Conservation (phyloP, 164 flowering plant genomes). For the Buxus sempervirens region DNA sequence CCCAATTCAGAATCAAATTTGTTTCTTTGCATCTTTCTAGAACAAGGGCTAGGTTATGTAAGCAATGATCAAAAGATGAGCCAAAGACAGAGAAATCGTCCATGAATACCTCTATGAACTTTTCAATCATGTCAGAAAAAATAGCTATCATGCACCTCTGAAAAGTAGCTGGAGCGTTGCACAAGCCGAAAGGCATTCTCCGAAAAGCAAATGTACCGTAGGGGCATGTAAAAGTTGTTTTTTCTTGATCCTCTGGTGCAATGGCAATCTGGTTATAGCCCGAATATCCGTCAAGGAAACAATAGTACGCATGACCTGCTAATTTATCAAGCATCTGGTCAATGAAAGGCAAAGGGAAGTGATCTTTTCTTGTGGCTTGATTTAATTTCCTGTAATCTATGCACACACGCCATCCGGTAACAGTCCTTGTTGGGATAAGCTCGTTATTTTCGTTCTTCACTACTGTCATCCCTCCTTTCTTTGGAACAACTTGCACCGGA, state of each 20-base stretch:
- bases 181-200: not conserved
- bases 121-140: not conserved
- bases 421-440: not conserved
- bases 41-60: not conserved
- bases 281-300: not conserved
- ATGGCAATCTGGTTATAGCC: not conserved
- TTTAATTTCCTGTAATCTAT: constrained; percentile 5
- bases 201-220: not conserved
- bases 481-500: not conserved
- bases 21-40: not conserved
- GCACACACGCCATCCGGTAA: constrained; percentile 8
- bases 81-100: not conserved
- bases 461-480: constrained; percentile 1
- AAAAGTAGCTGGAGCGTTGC: not conserved
- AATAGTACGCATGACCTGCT: not conserved
- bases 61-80: not conserved
- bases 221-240: not conserved
- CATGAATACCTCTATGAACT: not conserved
- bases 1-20: not conserved
- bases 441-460: constrained; percentile 2
- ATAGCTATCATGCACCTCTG: not conserved
- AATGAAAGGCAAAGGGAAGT: not conserved
- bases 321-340: not conserved
- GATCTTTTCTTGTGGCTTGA: constrained; percentile 3
- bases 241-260: not conserved